A percentile compares a stretch with the other conserved stretches of the same genome.
Evolutionary conservation across 495 filamentous ascomycete species (phyloP).

Genomic region (Aspergillus carlsbadensis): DNA sequence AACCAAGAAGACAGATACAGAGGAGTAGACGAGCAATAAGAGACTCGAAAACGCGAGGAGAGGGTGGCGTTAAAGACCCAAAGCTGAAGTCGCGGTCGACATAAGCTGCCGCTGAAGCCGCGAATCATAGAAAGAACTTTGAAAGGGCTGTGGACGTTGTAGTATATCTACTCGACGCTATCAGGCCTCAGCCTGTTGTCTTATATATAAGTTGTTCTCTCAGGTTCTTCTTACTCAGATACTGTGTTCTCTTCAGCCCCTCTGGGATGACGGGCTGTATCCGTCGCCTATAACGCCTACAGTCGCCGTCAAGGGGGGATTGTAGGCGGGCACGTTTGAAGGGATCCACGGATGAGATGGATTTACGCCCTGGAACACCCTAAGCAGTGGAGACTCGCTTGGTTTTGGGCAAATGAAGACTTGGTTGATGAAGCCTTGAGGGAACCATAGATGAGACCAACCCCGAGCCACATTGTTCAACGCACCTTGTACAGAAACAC

Average conservation of each 20-base stretch:
- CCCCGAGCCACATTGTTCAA: background rate
- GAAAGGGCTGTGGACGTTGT: background rate
- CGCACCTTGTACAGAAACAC: background rate
- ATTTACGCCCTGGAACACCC: background rate
- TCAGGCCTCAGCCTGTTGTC: background rate
- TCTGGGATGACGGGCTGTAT: background rate
- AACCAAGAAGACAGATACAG: background rate
- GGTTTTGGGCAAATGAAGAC: background rate
- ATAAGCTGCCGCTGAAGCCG: conserved; percentile 13
- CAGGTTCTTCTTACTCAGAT: background rate
- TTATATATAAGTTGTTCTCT: background rate
- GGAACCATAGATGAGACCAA: background rate
- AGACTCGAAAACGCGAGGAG: background rate
- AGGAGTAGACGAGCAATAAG: background rate
- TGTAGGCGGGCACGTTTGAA: conserved; percentile 1
- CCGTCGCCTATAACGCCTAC: no score
- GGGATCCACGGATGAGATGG: conserved; percentile 1
- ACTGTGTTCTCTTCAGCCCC: background rate
- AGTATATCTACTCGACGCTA: background rate
- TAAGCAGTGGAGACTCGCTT: background rate
- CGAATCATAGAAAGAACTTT: background rate
- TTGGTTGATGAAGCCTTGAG: background rate
- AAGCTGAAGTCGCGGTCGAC: conserved; percentile 13
- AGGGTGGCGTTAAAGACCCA: conserved; percentile 13
- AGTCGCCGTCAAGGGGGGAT: background rate